phyloP scores from a whole-genome alignment of 2,329 filamentous ascomycete genomes.

The Fusarium marasasianum region DNA sequence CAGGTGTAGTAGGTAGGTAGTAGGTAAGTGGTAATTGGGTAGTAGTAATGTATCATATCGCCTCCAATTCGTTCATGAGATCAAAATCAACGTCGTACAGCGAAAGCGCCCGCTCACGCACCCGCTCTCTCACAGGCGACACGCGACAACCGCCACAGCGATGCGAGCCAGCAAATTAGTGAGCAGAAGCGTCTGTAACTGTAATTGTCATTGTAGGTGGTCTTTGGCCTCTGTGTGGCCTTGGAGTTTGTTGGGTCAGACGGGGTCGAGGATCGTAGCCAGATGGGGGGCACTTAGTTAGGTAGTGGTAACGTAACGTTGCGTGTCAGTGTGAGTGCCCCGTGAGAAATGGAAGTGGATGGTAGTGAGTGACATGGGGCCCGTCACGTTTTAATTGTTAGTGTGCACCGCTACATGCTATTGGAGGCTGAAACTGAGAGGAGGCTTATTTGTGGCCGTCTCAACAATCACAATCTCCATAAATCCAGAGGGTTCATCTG shows the following conservation, averaged over 20 bases:
- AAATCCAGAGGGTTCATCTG: conserved; percentile 20
- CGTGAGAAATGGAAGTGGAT: conserved; percentile 27
- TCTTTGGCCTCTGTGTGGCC: background rate
- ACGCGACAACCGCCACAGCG: conserved; percentile 36
- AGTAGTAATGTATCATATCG: conserved; percentile 16
- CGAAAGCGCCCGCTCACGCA: conserved; percentile 9
- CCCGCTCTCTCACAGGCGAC: conserved; percentile 2
- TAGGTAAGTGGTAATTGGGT: conserved; percentile 1
- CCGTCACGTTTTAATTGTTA: conserved; percentile 18
- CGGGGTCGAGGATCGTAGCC: background rate
- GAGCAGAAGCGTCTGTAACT: conserved; percentile 5
- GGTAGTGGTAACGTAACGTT: conserved; percentile 32
- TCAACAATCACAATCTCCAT: conserved; percentile 22
- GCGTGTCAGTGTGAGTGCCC: conserved; percentile 34
- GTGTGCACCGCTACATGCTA: conserved; percentile 12
- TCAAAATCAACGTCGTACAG: conserved; percentile 40
- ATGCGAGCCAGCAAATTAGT: conserved; percentile 14
- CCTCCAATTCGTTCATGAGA: conserved; percentile 11
- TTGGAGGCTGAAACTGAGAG: background rate
- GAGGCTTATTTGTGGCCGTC: background rate
- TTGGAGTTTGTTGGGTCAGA: conserved; percentile 24
- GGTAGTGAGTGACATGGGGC: background rate
- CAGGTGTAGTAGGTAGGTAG: background rate
- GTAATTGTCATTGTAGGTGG: background rate
- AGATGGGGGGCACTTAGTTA: background rate